Conservation (phyloP, 352 stramenopile species). For the Pythium vanterpoolii region DNA sequence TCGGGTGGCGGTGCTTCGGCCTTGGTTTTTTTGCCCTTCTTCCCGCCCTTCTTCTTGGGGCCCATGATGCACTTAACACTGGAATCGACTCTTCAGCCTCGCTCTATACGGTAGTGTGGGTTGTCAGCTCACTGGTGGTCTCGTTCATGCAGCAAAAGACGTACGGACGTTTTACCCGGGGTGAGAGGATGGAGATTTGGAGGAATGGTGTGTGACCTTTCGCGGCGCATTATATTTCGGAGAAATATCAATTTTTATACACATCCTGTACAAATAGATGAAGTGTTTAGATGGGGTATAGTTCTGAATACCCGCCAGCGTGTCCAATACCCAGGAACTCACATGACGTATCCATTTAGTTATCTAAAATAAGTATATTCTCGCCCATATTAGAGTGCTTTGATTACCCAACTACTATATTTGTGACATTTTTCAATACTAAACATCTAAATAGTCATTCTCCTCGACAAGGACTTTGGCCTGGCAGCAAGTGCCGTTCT, state of each 20-base stretch:
- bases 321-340: neutral
- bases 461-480: constrained; percentile 51
- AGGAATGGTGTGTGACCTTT: neutral
- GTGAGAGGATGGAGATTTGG: neutral
- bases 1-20: constrained; percentile 63
- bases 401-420: too few species aligned
- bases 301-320: too few species aligned
- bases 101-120: neutral
- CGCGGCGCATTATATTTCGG: neutral
- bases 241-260: neutral
- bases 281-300: neutral
- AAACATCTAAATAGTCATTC: constrained; percentile 36
- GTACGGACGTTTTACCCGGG: neutral
- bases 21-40: constrained; percentile 66
- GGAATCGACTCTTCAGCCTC: neutral
- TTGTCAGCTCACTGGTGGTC: neutral
- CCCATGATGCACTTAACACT: constrained; percentile 31
- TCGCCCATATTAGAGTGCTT: too few species aligned
- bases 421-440: too few species aligned
- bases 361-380: too few species aligned
- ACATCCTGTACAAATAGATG: neutral
- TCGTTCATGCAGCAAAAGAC: neutral
- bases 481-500: constrained; percentile 49
- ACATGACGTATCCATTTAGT: too few species aligned
- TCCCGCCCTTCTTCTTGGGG: constrained; percentile 68